A percentile compares a stretch with the other conserved stretches of the same genome.
These are phyloP conservation scores for Cucurbita maxima DNA, from an alignment of 306 rosid genomes.

Conservation along the genomic window DNA sequence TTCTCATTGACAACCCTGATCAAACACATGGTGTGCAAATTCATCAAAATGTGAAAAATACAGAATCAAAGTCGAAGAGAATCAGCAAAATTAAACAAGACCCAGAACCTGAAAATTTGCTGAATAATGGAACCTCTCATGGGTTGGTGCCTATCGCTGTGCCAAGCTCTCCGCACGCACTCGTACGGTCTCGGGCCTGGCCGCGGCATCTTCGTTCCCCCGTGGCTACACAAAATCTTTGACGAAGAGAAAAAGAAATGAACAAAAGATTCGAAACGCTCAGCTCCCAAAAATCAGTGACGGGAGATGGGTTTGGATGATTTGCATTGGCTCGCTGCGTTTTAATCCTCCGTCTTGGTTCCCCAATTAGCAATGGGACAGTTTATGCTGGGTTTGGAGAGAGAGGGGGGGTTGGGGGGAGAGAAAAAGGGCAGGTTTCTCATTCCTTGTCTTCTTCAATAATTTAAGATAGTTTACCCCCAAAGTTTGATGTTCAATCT, in stretches of 20 bases:
- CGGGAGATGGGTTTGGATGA: slow-evolving; percentile 44
- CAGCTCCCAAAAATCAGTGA: background rate
- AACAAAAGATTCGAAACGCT: slow-evolving; percentile 14
- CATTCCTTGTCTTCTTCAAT: slow-evolving; percentile 37
- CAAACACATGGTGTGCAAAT: slow-evolving; percentile 60
- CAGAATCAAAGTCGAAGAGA: background rate
- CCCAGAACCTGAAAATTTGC: slow-evolving; percentile 89
- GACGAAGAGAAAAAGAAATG: slow-evolving; percentile 9
- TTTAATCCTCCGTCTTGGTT: slow-evolving; percentile 24
- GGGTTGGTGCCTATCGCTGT: slow-evolving; percentile 92
- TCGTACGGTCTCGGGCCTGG: slow-evolving; percentile 99
- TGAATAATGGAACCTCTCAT: slow-evolving; percentile 81
- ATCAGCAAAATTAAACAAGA: slow-evolving; percentile 9
- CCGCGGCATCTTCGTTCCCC: slow-evolving; percentile 66
- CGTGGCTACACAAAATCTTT: background rate
- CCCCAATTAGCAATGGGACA: slow-evolving; percentile 38
- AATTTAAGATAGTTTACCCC: slow-evolving; percentile 32
- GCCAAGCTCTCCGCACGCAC: slow-evolving; percentile 98
- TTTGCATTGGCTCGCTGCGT: slow-evolving; percentile 1
- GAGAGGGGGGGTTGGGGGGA: slow-evolving; percentile 13
- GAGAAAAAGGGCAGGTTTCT: slow-evolving; percentile 31
- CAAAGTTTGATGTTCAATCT: slow-evolving; percentile 32
- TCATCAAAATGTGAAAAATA: slow-evolving; percentile 28
- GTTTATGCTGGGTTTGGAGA: slow-evolving; percentile 30
- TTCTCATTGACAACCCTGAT: slow-evolving; percentile 73